phyloP scores from a whole-genome alignment of 2,329 filamentous ascomycete species.

The Hymenoscyphus repandus region DNA sequence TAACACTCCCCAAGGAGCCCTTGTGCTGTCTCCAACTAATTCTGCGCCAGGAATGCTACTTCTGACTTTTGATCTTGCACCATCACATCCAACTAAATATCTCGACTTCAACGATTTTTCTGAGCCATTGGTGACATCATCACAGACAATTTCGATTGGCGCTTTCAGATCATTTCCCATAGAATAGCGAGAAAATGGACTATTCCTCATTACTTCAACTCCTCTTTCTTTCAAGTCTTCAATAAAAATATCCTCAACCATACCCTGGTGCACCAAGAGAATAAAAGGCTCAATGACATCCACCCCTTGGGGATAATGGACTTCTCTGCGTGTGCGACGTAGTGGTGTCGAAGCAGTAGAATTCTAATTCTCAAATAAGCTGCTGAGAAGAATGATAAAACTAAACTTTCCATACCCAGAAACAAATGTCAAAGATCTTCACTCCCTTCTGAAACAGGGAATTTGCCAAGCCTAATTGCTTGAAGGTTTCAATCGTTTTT shows the following conservation, averaged over 20 bases:
- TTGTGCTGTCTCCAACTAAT: slow-evolving; percentile 55
- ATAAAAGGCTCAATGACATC: slow-evolving; percentile 27
- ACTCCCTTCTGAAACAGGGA: slow-evolving; percentile 51
- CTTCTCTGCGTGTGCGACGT: slow-evolving; percentile 32
- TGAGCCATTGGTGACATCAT: slow-evolving; percentile 48
- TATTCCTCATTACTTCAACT: slow-evolving; percentile 53
- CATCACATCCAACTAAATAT: slow-evolving; percentile 60
- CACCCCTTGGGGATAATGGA: slow-evolving; percentile 27
- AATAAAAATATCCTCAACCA: slow-evolving; percentile 45
- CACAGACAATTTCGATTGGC: slow-evolving; percentile 39
- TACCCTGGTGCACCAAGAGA: slow-evolving; percentile 47
- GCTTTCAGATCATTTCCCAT: slow-evolving; percentile 21
- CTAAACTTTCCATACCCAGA: slow-evolving; percentile 54
- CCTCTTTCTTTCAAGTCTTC: slow-evolving; percentile 55
- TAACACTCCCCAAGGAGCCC: slow-evolving; percentile 51
- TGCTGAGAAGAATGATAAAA: slow-evolving; percentile 36
- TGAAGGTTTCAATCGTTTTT: slow-evolving; percentile 57
- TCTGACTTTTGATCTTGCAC: slow-evolving; percentile 50
- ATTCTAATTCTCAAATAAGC: slow-evolving; percentile 41
- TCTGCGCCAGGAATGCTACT: slow-evolving; percentile 45
- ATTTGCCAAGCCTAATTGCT: slow-evolving; percentile 52
- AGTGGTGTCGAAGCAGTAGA: slow-evolving; percentile 14
- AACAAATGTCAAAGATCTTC: slow-evolving; percentile 52
- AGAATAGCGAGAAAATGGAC: slow-evolving; percentile 36
- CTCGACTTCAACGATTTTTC: slow-evolving; percentile 56